phyloP scores from a whole-genome alignment of 2,329 filamentous ascomycete species.

The Clonostachys chloroleuca region DNA sequence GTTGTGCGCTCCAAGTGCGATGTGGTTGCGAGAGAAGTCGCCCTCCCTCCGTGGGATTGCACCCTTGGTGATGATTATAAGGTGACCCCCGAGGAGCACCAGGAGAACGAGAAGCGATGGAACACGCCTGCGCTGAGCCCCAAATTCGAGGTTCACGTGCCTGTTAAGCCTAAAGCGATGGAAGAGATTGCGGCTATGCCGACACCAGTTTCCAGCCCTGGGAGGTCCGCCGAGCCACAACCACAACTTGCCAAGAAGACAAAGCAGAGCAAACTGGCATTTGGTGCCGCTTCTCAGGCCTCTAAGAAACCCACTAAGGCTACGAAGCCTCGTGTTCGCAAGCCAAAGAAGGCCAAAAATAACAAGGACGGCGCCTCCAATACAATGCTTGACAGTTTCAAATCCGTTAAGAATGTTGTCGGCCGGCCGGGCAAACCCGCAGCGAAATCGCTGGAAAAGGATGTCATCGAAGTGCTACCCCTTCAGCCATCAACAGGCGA shows the following conservation, averaged over 20 bases:
- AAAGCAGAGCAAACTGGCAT: conserved; percentile 49
- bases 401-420: conserved; percentile 27
- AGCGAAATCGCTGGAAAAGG: neutral
- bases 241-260: conserved; percentile 31
- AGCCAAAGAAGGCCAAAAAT: conserved; percentile 20
- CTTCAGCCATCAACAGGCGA: too few species aligned
- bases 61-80: conserved; percentile 46
- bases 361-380: conserved; percentile 19
- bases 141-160: conserved; percentile 11
- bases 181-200: conserved; percentile 40
- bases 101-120: conserved; percentile 29
- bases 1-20: conserved; percentile 86
- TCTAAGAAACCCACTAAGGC: conserved; percentile 5
- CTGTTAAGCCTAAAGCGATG: conserved; percentile 7
- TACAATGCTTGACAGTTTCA: conserved; percentile 35
- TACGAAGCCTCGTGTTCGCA: conserved; percentile 18
- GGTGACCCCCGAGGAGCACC: conserved; percentile 37
- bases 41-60: conserved; percentile 54
- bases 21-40: conserved; percentile 72
- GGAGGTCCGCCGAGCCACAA: conserved; percentile 25
- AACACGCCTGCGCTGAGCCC: conserved; percentile 24
- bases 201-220: conserved; percentile 54
- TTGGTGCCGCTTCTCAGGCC: conserved; percentile 18
- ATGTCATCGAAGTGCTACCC: neutral
- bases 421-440: too few species aligned